Conservation (phyloP, 192 early-diverging fungal species). For the Backusella circina region DNA sequence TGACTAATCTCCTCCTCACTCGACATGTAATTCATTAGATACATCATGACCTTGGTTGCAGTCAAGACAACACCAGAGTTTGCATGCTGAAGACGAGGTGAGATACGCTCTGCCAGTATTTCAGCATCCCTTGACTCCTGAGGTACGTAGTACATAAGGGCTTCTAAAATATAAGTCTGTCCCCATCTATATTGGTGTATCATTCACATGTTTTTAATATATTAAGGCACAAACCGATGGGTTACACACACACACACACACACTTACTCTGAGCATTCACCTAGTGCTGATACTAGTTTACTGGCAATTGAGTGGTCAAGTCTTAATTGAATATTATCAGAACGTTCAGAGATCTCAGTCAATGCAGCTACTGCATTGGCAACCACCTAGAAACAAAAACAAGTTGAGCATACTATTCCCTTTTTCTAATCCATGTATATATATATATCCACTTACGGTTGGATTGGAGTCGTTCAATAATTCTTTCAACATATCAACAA, state of each 20-base stretch:
- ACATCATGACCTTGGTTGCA: conserved; percentile 85
- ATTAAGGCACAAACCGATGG: not conserved
- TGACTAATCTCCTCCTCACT: conserved; percentile 70
- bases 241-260: not conserved
- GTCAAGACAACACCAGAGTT: conserved; percentile 89
- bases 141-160: conserved; percentile 87
- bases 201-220: conserved; percentile 4
- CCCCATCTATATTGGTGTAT: conserved; percentile 68
- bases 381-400: conserved; percentile 65
- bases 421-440: not conserved
- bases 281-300: conserved; percentile 89
- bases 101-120: conserved; percentile 84
- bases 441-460: conserved; percentile 50
- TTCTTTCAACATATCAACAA: conserved; percentile 87
- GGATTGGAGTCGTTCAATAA: conserved; percentile 88
- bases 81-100: conserved; percentile 90
- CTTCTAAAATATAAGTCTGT: conserved; percentile 91
- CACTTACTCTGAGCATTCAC: conserved; percentile 91
- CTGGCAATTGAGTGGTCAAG: conserved; percentile 84
- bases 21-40: conserved; percentile 91
- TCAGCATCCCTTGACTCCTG: conserved; percentile 88
- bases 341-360: conserved; percentile 90
- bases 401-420: not conserved
- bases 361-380: conserved; percentile 93
- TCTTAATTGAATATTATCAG: conserved; percentile 79